Evolutionary conservation across 2,329 filamentous ascomycete genomes (phyloP), one percentile per base, ranked within the genome.

Genomic region (Xenoacremonium recifei): DNA sequence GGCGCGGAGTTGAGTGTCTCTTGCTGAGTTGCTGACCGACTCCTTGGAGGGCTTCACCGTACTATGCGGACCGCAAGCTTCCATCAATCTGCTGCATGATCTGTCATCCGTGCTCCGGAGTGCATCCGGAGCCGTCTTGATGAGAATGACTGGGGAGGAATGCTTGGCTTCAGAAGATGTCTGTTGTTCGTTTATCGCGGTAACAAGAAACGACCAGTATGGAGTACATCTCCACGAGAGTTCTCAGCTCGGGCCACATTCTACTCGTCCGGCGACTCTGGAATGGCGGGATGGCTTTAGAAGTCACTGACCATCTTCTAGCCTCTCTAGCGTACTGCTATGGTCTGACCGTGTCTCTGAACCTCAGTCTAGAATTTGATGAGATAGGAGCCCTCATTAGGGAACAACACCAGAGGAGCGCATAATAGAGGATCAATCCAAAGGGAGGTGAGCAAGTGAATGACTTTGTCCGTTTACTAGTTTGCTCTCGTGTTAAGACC

Each of bases 261-360:
- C 45, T 25, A 23, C 23, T 27, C 6, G 19, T 30, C 16, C 23
- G 15, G 16, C 15, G 48, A 40, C 30, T 45, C 42, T 52, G 39
- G 44, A 44, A 48, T 45, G 36, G 45, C 40, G 40, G 29, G 35
- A 37, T 40, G 42, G 42, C 53, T 50, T 44, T 45, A 43, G 40
- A 52, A 57, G 47, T 20, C 29, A 38, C 47, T 38, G 42, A 37
- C 37, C 36, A 36, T 33, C 39, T 49, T 52, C 47, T 40, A 45
- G 39, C 34, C 47, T 37, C 37, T 35, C 40, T 54, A 48, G 54
- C 49, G 53, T 40, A 44, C 47, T 49, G 31, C 25, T 20, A 52
- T 55, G 49, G 39, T 31, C 39, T 50, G 54, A 48, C 47, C 34
- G 29, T 36, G 40, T 42, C 21, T 31, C 44, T 35, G n/a, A 43